Percentiles rank a stretch among this genome's conserved stretches.
phyloP scores from a whole-genome alignment of 2,329 filamentous ascomycete species.

The Fusarium sp. region DNA sequence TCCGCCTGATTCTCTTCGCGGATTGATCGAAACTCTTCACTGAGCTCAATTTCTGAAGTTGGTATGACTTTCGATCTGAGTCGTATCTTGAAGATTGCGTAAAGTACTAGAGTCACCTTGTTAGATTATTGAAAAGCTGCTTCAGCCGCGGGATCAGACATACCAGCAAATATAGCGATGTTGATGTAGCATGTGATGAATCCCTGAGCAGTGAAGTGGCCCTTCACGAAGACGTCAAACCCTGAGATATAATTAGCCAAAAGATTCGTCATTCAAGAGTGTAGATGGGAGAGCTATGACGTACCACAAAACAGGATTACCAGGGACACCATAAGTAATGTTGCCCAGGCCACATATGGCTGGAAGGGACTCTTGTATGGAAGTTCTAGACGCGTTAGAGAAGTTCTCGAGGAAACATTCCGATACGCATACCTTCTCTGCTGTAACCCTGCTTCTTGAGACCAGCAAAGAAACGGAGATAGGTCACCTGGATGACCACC shows the following conservation, averaged over 20 bases:
- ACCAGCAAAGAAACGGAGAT: background rate
- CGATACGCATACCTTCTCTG: background rate
- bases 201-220: background rate
- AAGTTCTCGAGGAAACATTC: accelerated
- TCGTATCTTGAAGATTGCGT: background rate
- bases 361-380: background rate
- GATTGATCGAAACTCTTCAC: background rate
- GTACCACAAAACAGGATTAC: background rate
- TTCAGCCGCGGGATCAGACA: accelerated
- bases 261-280: accelerated
- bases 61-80: background rate
- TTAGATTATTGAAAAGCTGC: accelerated
- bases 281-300: background rate
- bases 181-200: background rate
- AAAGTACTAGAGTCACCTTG: accelerated
- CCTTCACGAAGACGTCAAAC: background rate
- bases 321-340: background rate
- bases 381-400: background rate
- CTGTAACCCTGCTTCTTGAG: background rate
- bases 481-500: background rate
- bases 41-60: background rate
- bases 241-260: accelerated
- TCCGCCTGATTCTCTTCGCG: background rate
- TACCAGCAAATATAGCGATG: background rate
- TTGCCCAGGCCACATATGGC: background rate